Evolutionary conservation across 2,329 filamentous ascomycete species (phyloP), one percentile per base, ranked within the genome.

Genomic region (Aspergillus sp.): DNA sequence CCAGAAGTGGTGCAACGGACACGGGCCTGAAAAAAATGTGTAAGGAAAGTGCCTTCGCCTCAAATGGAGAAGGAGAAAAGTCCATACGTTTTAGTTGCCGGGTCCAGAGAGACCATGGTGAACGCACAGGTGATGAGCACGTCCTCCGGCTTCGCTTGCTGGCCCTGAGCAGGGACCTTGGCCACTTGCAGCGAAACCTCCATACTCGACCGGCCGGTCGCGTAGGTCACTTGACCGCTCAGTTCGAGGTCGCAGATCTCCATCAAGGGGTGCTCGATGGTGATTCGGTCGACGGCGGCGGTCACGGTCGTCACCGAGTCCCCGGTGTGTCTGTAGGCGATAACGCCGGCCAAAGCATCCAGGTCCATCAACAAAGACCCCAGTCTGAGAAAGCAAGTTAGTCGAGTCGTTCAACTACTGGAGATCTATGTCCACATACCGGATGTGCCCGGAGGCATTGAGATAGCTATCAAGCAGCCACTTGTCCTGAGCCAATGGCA

Each of bases 201-300:
- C 74, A 91, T 85, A 70, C 87, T 90, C 60, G 86, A 90, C 58
- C 89, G 78, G 0, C 90, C 89, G 1, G 89, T 89, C 0, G 89
- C 88, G 70, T 91, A 92, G 0, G 89, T 87, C 20, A 88, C 86
- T 62, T 85, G 81, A 4, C 86, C 86, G 59, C 87, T 90, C 45
- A 91, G 83, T 69, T 92, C 87, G 10, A 93, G 83, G 72, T 93
- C 90, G 65, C 89, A 92, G 56, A 93, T 91, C 68, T 92, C 89
- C 42, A 85, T 89, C 24, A 92, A 78, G 0, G 89, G 89, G 60
- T 90, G 85, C 52, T 90, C 84, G 65, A 92, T 87, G 3, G 82
- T 84, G 65, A 88, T 88, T 53, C 86, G 77, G 67, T 88, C 86
- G 58, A 85, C 86, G 20, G 85, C 85, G 16, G 86, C 86, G 3